Percentiles rank a stretch among this genome's conserved stretches.
Conservation (phyloP, 495 filamentous ascomycete genomes). For the Tuber magnatum region DNA sequence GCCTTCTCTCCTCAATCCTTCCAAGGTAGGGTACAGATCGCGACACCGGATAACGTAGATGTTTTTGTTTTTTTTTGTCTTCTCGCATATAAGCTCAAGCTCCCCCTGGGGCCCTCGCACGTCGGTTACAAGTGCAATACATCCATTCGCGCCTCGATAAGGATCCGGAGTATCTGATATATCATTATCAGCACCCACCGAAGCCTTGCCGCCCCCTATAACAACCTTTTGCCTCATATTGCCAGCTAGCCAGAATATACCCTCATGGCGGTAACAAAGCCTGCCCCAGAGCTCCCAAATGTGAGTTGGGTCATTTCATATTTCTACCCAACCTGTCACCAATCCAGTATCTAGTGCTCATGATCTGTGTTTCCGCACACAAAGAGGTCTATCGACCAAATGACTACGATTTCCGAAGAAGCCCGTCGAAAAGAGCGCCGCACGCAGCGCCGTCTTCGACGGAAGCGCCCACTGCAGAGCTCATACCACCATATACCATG, state of each 20-base stretch:
- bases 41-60: background rate
- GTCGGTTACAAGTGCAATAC: background rate
- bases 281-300: slow-evolving; percentile 12
- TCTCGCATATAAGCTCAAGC: background rate
- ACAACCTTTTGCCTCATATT: background rate
- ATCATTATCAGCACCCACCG: background rate
- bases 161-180: background rate
- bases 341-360: background rate
- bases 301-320: slow-evolving; percentile 11
- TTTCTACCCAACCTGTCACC: background rate
- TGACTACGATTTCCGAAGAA: slow-evolving; percentile 5
- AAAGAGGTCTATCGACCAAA: background rate
- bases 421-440: slow-evolving; percentile 12
- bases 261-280: slow-evolving; percentile 3
- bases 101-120: background rate
- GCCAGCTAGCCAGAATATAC: background rate
- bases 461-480: background rate
- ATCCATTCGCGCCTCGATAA: background rate
- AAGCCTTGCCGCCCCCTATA: background rate
- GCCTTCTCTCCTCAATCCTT: background rate
- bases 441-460: slow-evolving; percentile 8
- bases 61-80: background rate
- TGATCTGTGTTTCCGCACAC: background rate
- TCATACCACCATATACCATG: slow-evolving; percentile 31
- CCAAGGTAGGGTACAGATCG: background rate